Evolutionary conservation across 768 basidiomycete genomes (phyloP).

Genomic region (Trametes cingulata): DNA sequence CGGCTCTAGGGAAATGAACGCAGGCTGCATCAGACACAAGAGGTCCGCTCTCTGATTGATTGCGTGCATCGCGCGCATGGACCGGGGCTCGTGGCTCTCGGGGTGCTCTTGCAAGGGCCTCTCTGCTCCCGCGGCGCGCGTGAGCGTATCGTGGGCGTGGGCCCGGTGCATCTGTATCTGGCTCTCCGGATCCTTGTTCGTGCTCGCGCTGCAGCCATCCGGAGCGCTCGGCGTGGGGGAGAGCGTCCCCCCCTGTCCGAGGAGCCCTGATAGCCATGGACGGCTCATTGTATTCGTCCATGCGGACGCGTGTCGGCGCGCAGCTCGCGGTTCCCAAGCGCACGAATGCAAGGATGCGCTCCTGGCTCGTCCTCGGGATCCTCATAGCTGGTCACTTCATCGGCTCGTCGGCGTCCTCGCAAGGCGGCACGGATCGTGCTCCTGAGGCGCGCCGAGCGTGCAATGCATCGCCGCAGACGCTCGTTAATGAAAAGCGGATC

Average conservation of each 20-base stretch:
- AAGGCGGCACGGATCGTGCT: not conserved
- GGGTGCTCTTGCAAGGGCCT: not conserved
- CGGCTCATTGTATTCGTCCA: not conserved
- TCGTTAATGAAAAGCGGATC: constrained; percentile 4
- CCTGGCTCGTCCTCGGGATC: constrained; percentile 23
- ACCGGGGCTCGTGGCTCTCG: not conserved
- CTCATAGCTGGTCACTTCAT: not conserved
- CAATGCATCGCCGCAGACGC: not conserved
- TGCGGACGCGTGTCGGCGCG: not conserved
- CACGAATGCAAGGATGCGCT: not conserved
- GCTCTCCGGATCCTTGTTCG: not conserved
- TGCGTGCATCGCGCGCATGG: not conserved
- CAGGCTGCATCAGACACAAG: constrained; percentile 3
- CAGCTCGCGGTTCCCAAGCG: not conserved
- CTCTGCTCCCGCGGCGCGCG: constrained; percentile 4
- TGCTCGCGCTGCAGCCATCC: not conserved
- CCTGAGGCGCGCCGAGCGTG: not conserved
- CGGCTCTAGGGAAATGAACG: constrained; percentile 10
- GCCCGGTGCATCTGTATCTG: not conserved
- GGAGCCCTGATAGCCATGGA: too few relatives aligned
- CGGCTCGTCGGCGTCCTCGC: not conserved
- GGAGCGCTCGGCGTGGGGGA: too few relatives aligned
- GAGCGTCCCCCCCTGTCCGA: too few relatives aligned
- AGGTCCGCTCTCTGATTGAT: constrained; percentile 8
- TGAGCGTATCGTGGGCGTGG: constrained; percentile 1